Evolutionary conservation across 352 stramenopile species (phyloP).

Genomic region (Plasmopara viticola): DNA sequence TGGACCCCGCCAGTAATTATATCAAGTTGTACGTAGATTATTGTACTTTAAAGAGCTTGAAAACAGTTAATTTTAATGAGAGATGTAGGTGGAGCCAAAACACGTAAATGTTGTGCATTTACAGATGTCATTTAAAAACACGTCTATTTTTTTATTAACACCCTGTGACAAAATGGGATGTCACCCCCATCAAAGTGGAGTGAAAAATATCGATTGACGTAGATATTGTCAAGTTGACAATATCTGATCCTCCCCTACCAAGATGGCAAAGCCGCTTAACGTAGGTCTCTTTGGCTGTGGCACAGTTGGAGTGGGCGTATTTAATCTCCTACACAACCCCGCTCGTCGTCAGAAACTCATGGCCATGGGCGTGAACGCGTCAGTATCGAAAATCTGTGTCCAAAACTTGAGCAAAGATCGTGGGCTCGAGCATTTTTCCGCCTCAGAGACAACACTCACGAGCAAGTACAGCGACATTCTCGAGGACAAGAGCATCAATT

Average conservation of each 20-base stretch:
- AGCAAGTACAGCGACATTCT: constrained; percentile 82
- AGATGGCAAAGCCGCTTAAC: constrained; percentile 41
- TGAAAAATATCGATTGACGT: too few species aligned
- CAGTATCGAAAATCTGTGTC: constrained; percentile 86
- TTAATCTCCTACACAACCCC: constrained; percentile 77
- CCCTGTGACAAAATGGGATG: too few species aligned
- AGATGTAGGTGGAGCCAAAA: too few species aligned
- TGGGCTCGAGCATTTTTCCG: constrained; percentile 51
- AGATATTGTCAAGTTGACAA: too few species aligned
- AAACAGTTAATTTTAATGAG: too few species aligned
- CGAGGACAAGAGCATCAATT: constrained; percentile 91
- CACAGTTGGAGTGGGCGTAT: constrained; percentile 84
- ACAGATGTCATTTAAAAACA: too few species aligned
- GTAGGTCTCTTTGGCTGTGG: constrained; percentile 88
- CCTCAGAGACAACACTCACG: constrained; percentile 48
- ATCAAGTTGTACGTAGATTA: too few species aligned
- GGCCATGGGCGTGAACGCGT: constrained; percentile 57
- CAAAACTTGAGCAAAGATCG: constrained; percentile 69
- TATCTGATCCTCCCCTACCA: background rate
- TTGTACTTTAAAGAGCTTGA: too few species aligned
- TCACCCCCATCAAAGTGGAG: too few species aligned
- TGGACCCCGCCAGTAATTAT: too few species aligned
- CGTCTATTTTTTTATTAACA: too few species aligned
- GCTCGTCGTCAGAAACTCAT: constrained; percentile 44
- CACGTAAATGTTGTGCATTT: too few species aligned